A percentile compares a stretch with the other conserved stretches of the same genome.
These are phyloP conservation scores for Fraxinus baroniana DNA, from an alignment of 305 asterid species.

Conservation along the genomic window DNA sequence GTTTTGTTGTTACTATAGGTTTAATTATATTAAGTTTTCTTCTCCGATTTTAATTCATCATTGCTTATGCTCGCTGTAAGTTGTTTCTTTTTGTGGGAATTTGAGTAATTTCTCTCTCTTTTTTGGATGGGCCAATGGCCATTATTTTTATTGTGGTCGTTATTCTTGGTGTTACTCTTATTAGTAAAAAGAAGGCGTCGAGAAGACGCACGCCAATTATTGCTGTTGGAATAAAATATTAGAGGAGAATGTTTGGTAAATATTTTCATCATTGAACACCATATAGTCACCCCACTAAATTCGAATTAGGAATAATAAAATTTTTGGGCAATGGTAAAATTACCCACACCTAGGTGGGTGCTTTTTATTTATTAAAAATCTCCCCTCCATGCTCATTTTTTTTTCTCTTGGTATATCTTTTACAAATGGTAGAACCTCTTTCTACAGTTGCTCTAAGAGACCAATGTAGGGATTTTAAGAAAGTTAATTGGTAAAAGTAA, in stretches of 20 bases:
- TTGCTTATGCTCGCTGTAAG: background rate
- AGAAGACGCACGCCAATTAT: background rate
- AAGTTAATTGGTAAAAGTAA: background rate
- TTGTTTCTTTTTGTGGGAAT: background rate
- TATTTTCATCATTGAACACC: background rate
- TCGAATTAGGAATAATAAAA: background rate
- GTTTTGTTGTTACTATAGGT: background rate
- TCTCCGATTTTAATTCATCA: background rate
- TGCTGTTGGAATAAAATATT: background rate
- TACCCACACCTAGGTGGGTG: background rate
- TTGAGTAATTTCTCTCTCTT: background rate
- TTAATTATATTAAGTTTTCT: background rate
- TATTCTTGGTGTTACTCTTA: background rate
- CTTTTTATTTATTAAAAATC: background rate
- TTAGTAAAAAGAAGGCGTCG: background rate
- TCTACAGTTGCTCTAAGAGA: background rate
- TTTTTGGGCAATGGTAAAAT: background rate
- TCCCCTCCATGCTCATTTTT: background rate
- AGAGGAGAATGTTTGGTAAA: background rate
- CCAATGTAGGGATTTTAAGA: background rate
- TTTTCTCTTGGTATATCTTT: background rate
- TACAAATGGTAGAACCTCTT: background rate
- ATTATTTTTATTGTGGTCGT: background rate
- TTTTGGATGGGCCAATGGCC: background rate
- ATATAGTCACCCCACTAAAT: background rate